A percentile compares a stretch with the other conserved stretches of the same genome.
phyloP scores from a whole-genome alignment of 2,329 filamentous ascomycete species.

The Sporothrix mexicana region DNA sequence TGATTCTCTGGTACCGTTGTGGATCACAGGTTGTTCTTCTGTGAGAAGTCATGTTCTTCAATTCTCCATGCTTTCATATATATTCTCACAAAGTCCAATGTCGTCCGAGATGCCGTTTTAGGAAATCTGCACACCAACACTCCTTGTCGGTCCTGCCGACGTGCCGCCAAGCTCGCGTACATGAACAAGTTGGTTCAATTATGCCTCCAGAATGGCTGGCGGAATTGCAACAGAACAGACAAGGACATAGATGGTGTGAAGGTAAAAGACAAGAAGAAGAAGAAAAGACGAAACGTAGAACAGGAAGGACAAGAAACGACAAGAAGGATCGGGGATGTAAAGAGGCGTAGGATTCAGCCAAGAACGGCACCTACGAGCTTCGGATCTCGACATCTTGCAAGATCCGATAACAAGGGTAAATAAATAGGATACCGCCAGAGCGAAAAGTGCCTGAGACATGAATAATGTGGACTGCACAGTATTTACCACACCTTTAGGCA shows the following conservation, averaged over 20 bases:
- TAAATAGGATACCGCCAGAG: neutral
- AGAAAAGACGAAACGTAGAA: neutral
- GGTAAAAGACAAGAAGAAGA: neutral
- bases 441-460: too few species aligned
- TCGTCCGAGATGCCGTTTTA: neutral
- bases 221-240: too few species aligned
- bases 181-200: neutral
- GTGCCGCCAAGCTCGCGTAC: conserved; percentile 6
- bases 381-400: neutral
- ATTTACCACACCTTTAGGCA: too few species aligned
- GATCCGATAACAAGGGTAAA: neutral
- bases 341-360: neutral
- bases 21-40: neutral
- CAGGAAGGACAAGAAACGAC: too few species aligned
- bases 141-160: neutral
- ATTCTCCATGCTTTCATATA: neutral
- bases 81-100: too few species aligned
- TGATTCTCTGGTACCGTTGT: neutral
- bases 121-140: neutral
- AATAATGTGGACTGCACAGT: too few species aligned
- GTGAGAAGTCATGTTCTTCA: too few species aligned
- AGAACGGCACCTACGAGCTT: neutral
- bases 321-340: too few species aligned
- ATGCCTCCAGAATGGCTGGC: conserved; percentile 2
- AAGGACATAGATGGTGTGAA: neutral